These are phyloP conservation scores for Gossypium bickii DNA, from an alignment of 345 rosid genomes.

Conservation along the genomic window DNA sequence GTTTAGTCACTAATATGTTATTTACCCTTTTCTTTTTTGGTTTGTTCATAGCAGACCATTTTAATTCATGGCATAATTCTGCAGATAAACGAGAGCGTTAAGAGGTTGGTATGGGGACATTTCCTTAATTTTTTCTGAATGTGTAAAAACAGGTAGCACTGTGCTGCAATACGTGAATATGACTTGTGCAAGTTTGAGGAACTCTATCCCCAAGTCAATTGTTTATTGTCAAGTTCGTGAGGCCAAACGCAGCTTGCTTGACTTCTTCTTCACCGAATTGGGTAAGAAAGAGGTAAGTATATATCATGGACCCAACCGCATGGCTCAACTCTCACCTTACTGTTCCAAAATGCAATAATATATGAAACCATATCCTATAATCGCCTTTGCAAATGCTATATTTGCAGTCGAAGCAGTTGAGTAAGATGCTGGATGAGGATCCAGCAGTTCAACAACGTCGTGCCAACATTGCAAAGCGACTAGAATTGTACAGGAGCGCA, in stretches of 20 bases:
- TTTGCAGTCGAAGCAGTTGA: constrained; percentile 35
- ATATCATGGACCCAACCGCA: not conserved
- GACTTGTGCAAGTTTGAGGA: constrained; percentile 74
- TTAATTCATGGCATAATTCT: not conserved
- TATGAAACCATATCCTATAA: not conserved
- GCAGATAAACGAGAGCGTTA: not conserved
- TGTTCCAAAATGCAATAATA: not conserved
- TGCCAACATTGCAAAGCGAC: constrained; percentile 59
- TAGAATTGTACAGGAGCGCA: constrained; percentile 86
- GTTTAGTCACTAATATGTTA: no score
- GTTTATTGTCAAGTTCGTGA: constrained; percentile 95
- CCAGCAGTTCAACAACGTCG: constrained; percentile 84
- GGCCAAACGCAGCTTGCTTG: constrained; percentile 87
- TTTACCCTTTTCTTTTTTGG: no score
- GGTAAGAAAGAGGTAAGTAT: constrained; percentile 71
- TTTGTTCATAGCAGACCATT: not conserved
- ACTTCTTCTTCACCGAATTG: constrained; percentile 76
- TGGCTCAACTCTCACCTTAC: not conserved
- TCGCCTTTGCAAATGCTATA: not conserved
- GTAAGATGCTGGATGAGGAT: constrained; percentile 45
- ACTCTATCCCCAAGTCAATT: constrained; percentile 85
- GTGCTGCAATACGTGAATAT: constrained; percentile 75
- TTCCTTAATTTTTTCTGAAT: not conserved
- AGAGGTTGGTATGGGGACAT: not conserved
- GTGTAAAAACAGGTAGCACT: constrained; percentile 46